These are phyloP conservation scores for Linderniella brevidens DNA, from an alignment of 257 asterid genomes.

Conservation along the genomic window DNA sequence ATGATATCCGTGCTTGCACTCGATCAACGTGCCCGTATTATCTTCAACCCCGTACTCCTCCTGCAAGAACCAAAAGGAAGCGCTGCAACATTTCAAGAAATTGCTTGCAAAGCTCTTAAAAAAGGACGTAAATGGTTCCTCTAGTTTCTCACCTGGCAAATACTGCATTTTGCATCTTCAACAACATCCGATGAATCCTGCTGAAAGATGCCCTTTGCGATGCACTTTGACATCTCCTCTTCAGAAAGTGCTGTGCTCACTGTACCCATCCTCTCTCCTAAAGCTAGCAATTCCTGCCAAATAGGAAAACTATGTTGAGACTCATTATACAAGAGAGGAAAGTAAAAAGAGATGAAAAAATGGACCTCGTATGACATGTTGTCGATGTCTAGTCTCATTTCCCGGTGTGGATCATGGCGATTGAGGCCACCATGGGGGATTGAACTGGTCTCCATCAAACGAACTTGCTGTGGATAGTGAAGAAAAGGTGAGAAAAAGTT, in stretches of 20 bases:
- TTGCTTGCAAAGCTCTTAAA: neutral
- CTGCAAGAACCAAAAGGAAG: conserved; percentile 31
- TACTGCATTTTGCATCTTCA: conserved; percentile 52
- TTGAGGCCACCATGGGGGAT: neutral
- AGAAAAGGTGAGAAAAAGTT: neutral
- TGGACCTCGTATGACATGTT: conserved; percentile 7
- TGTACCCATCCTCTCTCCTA: conserved; percentile 82
- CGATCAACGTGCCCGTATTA: conserved; percentile 45
- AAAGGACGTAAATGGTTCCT: neutral
- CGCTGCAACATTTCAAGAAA: neutral
- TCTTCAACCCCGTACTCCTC: conserved; percentile 55
- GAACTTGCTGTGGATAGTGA: neutral
- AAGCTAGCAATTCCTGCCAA: conserved; percentile 69
- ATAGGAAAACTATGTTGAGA: neutral
- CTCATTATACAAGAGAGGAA: no score
- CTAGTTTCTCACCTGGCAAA: conserved; percentile 51
- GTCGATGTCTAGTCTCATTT: conserved; percentile 2
- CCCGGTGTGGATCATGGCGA: neutral
- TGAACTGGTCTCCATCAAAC: neutral
- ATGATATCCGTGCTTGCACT: conserved; percentile 58
- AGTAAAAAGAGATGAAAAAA: no score
- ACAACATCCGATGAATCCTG: conserved; percentile 20
- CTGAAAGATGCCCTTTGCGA: conserved; percentile 30
- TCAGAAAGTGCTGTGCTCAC: conserved; percentile 79
- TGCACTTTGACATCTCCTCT: conserved; percentile 51